Conservation (phyloP, 2,329 filamentous ascomycete species). For the Nothophoma quercina region DNA sequence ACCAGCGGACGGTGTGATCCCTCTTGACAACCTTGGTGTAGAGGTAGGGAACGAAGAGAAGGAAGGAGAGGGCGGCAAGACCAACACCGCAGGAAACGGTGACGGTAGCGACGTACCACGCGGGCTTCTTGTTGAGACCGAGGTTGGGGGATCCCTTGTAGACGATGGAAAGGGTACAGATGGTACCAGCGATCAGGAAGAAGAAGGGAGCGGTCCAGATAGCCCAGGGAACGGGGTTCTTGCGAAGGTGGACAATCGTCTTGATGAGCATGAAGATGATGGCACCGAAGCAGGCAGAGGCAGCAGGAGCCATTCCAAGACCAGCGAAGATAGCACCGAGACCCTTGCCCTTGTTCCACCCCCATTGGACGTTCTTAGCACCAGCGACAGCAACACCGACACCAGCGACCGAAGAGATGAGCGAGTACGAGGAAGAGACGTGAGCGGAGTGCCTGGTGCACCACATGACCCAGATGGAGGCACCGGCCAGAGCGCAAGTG, state of each 20-base stretch:
- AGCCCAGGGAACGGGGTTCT: slow-evolving; percentile 75
- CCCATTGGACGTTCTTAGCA: slow-evolving; percentile 63
- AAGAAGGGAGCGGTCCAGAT: slow-evolving; percentile 77
- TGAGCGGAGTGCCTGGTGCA: slow-evolving; percentile 76
- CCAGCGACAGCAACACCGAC: slow-evolving; percentile 64
- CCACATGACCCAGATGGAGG: slow-evolving; percentile 80
- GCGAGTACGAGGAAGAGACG: slow-evolving; percentile 64
- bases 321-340: slow-evolving; percentile 69
- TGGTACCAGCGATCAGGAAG: slow-evolving; percentile 76
- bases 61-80: slow-evolving; percentile 64
- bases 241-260: slow-evolving; percentile 72
- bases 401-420: slow-evolving; percentile 58
- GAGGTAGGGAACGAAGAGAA: slow-evolving; percentile 79
- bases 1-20: slow-evolving; percentile 71
- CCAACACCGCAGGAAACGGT: slow-evolving; percentile 70
- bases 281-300: slow-evolving; percentile 70
- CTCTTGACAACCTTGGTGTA: slow-evolving; percentile 73
- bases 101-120: slow-evolving; percentile 71
- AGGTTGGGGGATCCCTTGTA: slow-evolving; percentile 81
- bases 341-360: slow-evolving; percentile 69
- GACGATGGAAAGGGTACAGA: slow-evolving; percentile 79
- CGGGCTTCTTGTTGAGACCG: slow-evolving; percentile 70
- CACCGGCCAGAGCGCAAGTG: slow-evolving; percentile 67
- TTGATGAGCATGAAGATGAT: slow-evolving; percentile 78
- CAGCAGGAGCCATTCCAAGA: slow-evolving; percentile 73